phyloP scores from a whole-genome alignment of 2,329 filamentous ascomycete genomes.

The Monilinia aucupariae region DNA sequence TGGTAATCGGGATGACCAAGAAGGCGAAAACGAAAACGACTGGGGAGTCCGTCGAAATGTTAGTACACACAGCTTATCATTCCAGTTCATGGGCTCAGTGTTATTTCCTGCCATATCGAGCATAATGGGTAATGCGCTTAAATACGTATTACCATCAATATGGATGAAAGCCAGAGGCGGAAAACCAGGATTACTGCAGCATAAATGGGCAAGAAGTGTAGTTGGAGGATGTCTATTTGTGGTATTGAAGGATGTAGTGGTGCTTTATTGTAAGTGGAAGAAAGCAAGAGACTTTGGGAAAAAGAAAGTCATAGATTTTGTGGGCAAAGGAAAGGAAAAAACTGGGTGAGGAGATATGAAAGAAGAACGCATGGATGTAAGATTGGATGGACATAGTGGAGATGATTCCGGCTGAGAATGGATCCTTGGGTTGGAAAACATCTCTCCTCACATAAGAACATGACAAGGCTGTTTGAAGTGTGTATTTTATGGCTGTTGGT shows the following conservation, averaged over 20 bases:
- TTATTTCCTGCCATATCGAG: slow-evolving; percentile 79
- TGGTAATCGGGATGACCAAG: not conserved
- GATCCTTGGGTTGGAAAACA: not conserved
- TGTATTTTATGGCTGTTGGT: not conserved
- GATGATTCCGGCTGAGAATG: not conserved
- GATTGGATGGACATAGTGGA: not conserved
- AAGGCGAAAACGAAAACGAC: slow-evolving; percentile 15
- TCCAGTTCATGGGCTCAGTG: slow-evolving; percentile 61
- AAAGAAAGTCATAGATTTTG: slow-evolving; percentile 42
- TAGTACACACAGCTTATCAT: slow-evolving; percentile 50
- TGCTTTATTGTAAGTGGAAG: slow-evolving; percentile 59
- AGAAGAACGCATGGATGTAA: not conserved
- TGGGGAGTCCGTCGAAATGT: slow-evolving; percentile 34
- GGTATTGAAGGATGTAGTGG: slow-evolving; percentile 65
- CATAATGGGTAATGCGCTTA: slow-evolving; percentile 69
- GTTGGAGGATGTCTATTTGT: slow-evolving; percentile 86
- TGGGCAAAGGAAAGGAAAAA: slow-evolving; percentile 1
- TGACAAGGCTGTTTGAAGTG: not conserved
- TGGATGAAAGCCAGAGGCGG: slow-evolving; percentile 47
- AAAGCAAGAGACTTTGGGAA: slow-evolving; percentile 51
- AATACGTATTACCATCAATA: slow-evolving; percentile 58
- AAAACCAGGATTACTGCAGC: slow-evolving; percentile 56
- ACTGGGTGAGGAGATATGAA: not conserved
- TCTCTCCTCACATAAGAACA: not conserved
- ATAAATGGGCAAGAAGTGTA: slow-evolving; percentile 83